Base-by-base conservation (phyloP, 345 rosid species). In the Sonneratia alba region DNA sequence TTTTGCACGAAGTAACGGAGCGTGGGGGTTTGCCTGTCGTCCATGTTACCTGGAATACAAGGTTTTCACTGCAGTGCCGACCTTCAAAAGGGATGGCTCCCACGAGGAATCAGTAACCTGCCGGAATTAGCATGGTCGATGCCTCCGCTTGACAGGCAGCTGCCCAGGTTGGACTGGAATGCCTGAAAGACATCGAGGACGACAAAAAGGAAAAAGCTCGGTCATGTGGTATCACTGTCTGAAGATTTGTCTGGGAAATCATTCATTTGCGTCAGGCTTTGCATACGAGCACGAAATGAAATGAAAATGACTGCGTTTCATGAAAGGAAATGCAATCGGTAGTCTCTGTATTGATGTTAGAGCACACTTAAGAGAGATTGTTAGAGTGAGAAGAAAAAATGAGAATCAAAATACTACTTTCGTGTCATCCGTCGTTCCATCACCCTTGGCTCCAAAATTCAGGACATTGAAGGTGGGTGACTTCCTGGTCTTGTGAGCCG, bases 41-140 rank as follows among this genome's bases (percentile, higher is more conserved):
- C 36, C 12, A 53, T 12, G 13, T 70, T 73, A 83, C 85, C 81
- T 80, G 83, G 69, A 83, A 78, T 5, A 74, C 66, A 37, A 77
- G 76, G 67, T 48, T 68, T 51, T 40, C 63, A 14, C 63, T 69
- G 69, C 85, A 83, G 47, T 69, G 42, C 32, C 79, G 81, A 18
- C 85, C 85, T 0, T 73, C 38, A n/a, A 83, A 83, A 19, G 70
- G 40, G 18, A 80, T 63, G 24, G 85, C 76, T 10, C 62, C 71
- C 8, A 82, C 69, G 16, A 82, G 32, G 81, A 82, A 82, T 18
- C n/a, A 65, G 0, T 70, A 27, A 8, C 64, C 68, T 70, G 36
- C 69, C 1, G 77, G 77, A 43, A 70, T 73, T 22, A 70, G n/a
- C 34, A 75, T 15, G 7, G 73, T 70, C 24, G 73, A 63, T 36